These are phyloP conservation scores for Stereocaulon alpinum DNA, from an alignment of 495 filamentous ascomycete species.

Conservation along the genomic window DNA sequence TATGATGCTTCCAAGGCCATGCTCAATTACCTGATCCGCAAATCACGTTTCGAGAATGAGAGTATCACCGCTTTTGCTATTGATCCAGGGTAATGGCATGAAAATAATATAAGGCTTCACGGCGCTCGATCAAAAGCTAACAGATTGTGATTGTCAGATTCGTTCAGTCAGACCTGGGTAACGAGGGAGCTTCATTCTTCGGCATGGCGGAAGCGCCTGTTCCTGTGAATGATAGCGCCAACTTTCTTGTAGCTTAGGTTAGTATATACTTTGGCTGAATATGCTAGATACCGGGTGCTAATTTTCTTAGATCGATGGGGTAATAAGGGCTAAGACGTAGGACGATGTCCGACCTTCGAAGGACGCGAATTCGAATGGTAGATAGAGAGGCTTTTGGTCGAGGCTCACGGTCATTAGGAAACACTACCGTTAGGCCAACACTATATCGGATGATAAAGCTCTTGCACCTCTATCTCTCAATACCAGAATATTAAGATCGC, in stretches of 20 bases:
- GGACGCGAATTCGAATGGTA: neutral
- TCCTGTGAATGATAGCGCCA: neutral
- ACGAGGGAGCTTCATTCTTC: neutral
- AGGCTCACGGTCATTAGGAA: no score
- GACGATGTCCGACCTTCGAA: neutral
- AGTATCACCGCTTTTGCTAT: conserved; percentile 20
- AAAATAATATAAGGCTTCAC: no score
- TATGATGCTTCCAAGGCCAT: conserved; percentile 34
- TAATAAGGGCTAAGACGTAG: neutral
- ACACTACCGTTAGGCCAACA: no score
- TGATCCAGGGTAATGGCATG: neutral
- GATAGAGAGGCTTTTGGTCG: no score
- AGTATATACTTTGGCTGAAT: neutral
- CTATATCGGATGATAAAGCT: no score
- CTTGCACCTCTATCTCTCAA: no score
- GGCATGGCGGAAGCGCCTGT: neutral
- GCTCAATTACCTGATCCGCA: conserved; percentile 29
- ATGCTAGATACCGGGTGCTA: neutral
- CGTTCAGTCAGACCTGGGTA: neutral
- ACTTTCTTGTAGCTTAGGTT: neutral
- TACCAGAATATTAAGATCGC: no score
- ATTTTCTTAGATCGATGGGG: neutral
- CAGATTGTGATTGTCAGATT: neutral
- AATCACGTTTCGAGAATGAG: conserved; percentile 31
- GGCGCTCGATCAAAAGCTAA: no score